These are phyloP conservation scores for Debaryomyces fabryi DNA, from an alignment of 1,139 yeast species.

Conservation along the genomic window DNA sequence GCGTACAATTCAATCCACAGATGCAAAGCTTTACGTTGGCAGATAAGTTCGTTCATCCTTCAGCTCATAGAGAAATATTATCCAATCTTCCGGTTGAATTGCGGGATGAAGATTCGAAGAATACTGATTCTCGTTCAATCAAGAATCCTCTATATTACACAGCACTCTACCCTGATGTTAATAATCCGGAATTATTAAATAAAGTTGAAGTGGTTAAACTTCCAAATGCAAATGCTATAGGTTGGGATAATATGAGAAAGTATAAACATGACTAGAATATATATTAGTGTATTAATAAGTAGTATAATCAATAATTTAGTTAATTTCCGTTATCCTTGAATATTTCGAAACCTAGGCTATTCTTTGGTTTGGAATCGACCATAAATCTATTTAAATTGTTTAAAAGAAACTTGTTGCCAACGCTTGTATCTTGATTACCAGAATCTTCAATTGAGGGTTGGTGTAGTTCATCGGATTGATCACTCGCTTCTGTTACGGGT, in stretches of 20 bases:
- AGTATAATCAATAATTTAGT: conserved; percentile 2
- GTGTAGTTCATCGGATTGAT: background rate
- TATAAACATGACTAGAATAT: conserved; percentile 22
- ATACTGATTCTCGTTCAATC: conserved; percentile 26
- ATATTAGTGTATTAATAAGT: background rate
- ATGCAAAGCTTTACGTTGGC: conserved; percentile 8
- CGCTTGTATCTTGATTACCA: conserved; percentile 15
- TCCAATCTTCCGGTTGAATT: conserved; percentile 38
- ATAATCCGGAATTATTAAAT: conserved; percentile 39
- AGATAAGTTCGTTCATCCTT: conserved; percentile 38
- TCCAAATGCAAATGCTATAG: conserved; percentile 49
- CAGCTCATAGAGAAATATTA: conserved; percentile 36
- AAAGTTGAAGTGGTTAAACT: conserved; percentile 45
- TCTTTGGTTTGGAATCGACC: conserved; percentile 17
- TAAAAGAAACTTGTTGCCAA: conserved; percentile 16
- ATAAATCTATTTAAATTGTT: conserved; percentile 15
- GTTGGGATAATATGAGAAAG: conserved; percentile 50
- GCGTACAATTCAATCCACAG: background rate
- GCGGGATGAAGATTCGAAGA: conserved; percentile 23
- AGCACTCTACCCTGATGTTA: conserved; percentile 34
- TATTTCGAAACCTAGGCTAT: conserved; percentile 21
- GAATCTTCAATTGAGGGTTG: conserved; percentile 4
- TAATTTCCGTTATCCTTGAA: conserved; percentile 16
- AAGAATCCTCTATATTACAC: conserved; percentile 41
- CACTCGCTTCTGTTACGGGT: conserved; percentile 11